Evolutionary conservation across 768 basidiomycete species (phyloP).

Genomic region (Amanita thiersii): DNA sequence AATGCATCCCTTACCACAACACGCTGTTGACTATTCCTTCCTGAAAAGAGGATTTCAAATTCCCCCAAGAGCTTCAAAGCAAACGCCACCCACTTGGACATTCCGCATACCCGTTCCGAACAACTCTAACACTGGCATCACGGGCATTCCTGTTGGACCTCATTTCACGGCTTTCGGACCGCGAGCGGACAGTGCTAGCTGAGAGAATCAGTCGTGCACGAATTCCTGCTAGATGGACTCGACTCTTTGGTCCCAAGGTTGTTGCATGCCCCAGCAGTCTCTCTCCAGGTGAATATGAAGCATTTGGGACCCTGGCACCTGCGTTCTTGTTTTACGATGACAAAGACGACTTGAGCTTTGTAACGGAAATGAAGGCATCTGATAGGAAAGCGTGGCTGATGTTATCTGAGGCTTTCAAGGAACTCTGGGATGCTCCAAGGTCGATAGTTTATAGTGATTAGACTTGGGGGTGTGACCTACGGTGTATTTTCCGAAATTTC

Average conservation of each 20-base stretch:
- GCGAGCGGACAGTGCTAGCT: background rate
- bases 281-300: conserved; percentile 7
- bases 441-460: background rate
- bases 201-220: background rate
- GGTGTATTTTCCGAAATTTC: background rate
- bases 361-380: conserved; percentile 3
- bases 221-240: conserved; percentile 7
- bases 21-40: too few relatives aligned
- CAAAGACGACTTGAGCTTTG: background rate
- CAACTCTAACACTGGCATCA: conserved; percentile 6
- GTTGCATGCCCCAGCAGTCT: conserved; percentile 1
- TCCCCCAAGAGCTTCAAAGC: conserved; percentile 3
- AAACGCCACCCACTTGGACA: conserved; percentile 2
- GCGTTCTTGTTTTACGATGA: background rate
- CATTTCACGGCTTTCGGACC: background rate
- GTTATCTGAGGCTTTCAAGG: conserved; percentile 5
- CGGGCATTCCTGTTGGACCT: conserved; percentile 1
- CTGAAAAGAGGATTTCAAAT: conserved; percentile 3
- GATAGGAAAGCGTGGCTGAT: too few relatives aligned
- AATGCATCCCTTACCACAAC: background rate
- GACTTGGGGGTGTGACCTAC: background rate
- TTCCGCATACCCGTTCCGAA: conserved; percentile 4
- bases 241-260: conserved; percentile 5
- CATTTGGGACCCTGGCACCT: conserved; percentile 1
- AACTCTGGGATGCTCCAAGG: conserved; percentile 3